These are phyloP conservation scores for Scutellaria minor DNA, from an alignment of 257 asterid genomes.

Conservation along the genomic window DNA sequence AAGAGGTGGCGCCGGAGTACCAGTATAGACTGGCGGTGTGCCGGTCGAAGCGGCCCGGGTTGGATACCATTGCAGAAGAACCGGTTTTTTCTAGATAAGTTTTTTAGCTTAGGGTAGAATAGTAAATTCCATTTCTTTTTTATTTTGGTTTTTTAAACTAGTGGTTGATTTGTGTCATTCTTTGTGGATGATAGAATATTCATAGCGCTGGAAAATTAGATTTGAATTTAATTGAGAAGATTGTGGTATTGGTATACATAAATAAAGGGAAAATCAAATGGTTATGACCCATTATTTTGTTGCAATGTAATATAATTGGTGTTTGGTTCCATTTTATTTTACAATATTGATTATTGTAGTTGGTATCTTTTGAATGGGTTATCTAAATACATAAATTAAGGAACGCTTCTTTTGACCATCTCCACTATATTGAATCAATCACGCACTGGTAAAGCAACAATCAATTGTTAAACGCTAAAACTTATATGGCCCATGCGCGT, in stretches of 20 bases:
- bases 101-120: constrained; percentile 11
- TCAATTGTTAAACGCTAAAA: too few species aligned
- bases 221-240: not conserved
- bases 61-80: constrained; percentile 64
- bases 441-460: too few species aligned
- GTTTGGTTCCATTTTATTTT: too few species aligned
- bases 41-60: constrained; percentile 55
- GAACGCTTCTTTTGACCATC: constrained; percentile 30
- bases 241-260: constrained; percentile 6
- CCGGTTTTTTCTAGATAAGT: constrained; percentile 43
- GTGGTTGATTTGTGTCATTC: not conserved
- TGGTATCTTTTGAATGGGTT: constrained; percentile 12
- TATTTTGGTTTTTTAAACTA: not conserved
- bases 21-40: constrained; percentile 43
- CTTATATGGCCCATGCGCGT: too few species aligned
- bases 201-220: constrained; percentile 13
- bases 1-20: constrained; percentile 42
- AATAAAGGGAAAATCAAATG: not conserved
- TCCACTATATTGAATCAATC: not conserved
- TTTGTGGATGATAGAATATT: constrained; percentile 8
- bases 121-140: not conserved
- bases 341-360: not conserved
- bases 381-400: not conserved
- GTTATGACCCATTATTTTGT: not conserved
- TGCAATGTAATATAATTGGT: not conserved